Percentiles rank a stretch among this genome's conserved stretches.
phyloP scores from a whole-genome alignment of 2,329 filamentous ascomycete species.

The Talaromyces sp. region DNA sequence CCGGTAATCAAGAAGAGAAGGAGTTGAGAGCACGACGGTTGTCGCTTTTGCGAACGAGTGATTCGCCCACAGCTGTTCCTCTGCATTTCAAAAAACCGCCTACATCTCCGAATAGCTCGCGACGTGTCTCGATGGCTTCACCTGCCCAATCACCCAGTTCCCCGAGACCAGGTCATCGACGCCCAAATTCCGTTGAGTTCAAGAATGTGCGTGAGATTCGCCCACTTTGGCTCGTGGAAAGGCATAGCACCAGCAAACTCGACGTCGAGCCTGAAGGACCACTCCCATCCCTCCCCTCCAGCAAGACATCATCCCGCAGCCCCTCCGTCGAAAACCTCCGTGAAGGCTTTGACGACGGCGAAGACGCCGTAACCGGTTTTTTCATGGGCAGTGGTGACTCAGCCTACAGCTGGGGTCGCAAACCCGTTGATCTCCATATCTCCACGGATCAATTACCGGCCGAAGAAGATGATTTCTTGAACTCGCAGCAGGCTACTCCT shows the following conservation, averaged over 20 bases:
- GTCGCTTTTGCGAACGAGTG: constrained; percentile 31
- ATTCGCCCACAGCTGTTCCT: constrained; percentile 57
- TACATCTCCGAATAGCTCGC: constrained; percentile 45
- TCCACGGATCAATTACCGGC: constrained; percentile 37
- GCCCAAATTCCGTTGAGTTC: constrained; percentile 54
- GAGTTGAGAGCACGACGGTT: constrained; percentile 28
- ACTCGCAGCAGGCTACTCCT: constrained; percentile 67
- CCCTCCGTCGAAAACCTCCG: constrained; percentile 47
- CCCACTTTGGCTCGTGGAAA: constrained; percentile 79
- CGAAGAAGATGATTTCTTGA: constrained; percentile 51
- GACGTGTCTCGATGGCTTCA: constrained; percentile 41
- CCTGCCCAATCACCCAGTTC: constrained; percentile 41
- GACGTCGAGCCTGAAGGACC: constrained; percentile 42
- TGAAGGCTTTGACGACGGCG: constrained; percentile 30
- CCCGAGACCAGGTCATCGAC: constrained; percentile 47
- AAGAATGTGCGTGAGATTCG: constrained; percentile 65
- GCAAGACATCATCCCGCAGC: constrained; percentile 49
- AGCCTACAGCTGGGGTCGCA: constrained; percentile 27
- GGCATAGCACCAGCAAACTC: constrained; percentile 47
- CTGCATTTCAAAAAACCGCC: constrained; percentile 56
- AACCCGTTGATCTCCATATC: constrained; percentile 29
- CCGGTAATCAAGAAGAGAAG: constrained; percentile 24
- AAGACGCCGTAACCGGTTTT: constrained; percentile 22
- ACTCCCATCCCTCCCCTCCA: constrained; percentile 53
- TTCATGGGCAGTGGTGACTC: constrained; percentile 35